Evolutionary conservation across 2,329 filamentous ascomycete species (phyloP).

Genomic region (Colletotrichum acutatum): DNA sequence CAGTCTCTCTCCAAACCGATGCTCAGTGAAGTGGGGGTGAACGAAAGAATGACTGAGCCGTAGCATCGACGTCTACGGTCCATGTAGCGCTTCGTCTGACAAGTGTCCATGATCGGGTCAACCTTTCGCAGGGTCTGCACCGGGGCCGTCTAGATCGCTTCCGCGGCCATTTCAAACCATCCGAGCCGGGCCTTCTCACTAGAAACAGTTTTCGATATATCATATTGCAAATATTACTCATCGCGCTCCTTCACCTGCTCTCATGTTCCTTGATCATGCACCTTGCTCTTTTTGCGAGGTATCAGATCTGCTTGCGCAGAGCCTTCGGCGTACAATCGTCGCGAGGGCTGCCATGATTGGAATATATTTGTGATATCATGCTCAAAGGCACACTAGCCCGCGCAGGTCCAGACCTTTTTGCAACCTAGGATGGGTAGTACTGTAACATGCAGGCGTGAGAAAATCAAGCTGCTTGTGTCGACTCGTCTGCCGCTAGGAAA

Average conservation of each 20-base stretch:
- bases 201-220: constrained; percentile 18
- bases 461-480: background rate
- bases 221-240: constrained; percentile 15
- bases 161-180: constrained; percentile 36
- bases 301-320: constrained; percentile 7
- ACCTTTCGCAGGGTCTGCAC: background rate
- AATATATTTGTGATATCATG: constrained; percentile 12
- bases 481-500: constrained; percentile 26
- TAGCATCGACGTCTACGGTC: constrained; percentile 20
- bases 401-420: constrained; percentile 25
- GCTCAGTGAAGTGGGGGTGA: background rate
- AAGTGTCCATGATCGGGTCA: background rate
- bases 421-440: constrained; percentile 17
- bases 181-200: background rate
- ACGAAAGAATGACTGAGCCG: constrained; percentile 14
- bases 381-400: background rate
- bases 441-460: constrained; percentile 26
- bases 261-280: constrained; percentile 9
- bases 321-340: background rate
- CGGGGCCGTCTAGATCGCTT: constrained; percentile 14
- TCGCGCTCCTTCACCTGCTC: background rate
- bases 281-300: constrained; percentile 14
- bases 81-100: constrained; percentile 33
- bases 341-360: constrained; percentile 19
- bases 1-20: constrained; percentile 1